Percentiles rank a stretch among this genome's conserved stretches.
phyloP scores from a whole-genome alignment of 2,329 filamentous ascomycete genomes.

The Curvularia verruculosa region DNA sequence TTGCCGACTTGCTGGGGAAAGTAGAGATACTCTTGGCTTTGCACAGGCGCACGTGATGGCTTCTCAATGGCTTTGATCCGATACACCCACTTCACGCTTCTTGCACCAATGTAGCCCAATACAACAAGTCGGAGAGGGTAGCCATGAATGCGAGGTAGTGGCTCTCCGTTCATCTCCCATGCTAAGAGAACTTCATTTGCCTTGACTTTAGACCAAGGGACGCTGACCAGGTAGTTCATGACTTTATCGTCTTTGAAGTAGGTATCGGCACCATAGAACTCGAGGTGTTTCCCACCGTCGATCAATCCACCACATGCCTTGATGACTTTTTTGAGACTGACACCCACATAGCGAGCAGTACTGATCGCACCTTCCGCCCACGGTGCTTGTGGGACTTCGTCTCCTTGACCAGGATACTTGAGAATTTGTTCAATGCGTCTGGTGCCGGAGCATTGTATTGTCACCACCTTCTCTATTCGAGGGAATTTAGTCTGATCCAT shows the following conservation, averaged over 20 bases:
- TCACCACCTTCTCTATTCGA: slow-evolving; percentile 63
- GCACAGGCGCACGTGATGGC: slow-evolving; percentile 65
- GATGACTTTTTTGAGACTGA: slow-evolving; percentile 71
- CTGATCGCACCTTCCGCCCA: slow-evolving; percentile 67
- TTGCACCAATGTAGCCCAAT: slow-evolving; percentile 69
- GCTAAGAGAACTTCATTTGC: slow-evolving; percentile 69
- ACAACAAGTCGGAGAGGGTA: slow-evolving; percentile 68
- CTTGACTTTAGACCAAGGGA: slow-evolving; percentile 72
- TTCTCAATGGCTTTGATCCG: slow-evolving; percentile 65
- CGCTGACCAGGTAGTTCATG: slow-evolving; percentile 70
- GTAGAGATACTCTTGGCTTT: slow-evolving; percentile 70
- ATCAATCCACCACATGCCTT: slow-evolving; percentile 67
- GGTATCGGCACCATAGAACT: slow-evolving; percentile 72
- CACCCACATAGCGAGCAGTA: slow-evolving; percentile 67
- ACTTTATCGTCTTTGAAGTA: slow-evolving; percentile 73
- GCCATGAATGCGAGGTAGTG: slow-evolving; percentile 69
- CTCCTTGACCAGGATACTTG: slow-evolving; percentile 69
- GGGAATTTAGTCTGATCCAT: slow-evolving; percentile 66
- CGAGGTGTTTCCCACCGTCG: slow-evolving; percentile 64
- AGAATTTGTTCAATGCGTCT: slow-evolving; percentile 71
- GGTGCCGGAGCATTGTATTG: slow-evolving; percentile 72
- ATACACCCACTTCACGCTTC: slow-evolving; percentile 68
- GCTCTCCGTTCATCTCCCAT: slow-evolving; percentile 74
- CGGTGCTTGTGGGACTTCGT: slow-evolving; percentile 58
- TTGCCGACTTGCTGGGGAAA: slow-evolving; percentile 72